Evolutionary conservation across 2,329 filamentous ascomycete genomes (phyloP).

Genomic region (Canariomyces notabilis): DNA sequence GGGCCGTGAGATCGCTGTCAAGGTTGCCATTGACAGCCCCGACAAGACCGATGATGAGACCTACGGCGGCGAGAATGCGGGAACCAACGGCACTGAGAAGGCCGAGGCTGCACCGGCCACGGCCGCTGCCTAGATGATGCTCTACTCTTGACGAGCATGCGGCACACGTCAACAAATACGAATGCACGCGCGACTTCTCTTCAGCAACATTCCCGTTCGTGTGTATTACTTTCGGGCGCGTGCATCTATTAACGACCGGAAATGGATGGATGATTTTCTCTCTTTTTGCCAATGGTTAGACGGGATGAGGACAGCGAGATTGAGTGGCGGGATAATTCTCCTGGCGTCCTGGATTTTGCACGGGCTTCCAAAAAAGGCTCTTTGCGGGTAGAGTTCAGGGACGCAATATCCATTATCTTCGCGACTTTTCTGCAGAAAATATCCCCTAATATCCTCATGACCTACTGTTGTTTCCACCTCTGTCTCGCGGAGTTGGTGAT

Average conservation of each 20-base stretch:
- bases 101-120: slow-evolving; percentile 22
- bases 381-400: slow-evolving; percentile 29
- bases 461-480: slow-evolving; percentile 27
- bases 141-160: slow-evolving; percentile 21
- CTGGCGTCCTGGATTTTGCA: slow-evolving; percentile 27
- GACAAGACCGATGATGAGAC: slow-evolving; percentile 91
- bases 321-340: slow-evolving; percentile 24
- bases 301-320: slow-evolving; percentile 17
- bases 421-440: slow-evolving; percentile 27
- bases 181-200: slow-evolving; percentile 24
- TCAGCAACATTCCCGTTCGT: slow-evolving; percentile 22
- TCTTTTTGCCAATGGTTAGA: slow-evolving; percentile 17
- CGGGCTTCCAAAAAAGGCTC: slow-evolving; percentile 21
- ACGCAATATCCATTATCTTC: slow-evolving; percentile 29
- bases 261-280: slow-evolving; percentile 24
- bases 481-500: slow-evolving; percentile 14
- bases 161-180: slow-evolving; percentile 21
- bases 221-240: slow-evolving; percentile 31
- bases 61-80: slow-evolving; percentile 44
- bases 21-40: slow-evolving; percentile 99
- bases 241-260: slow-evolving; percentile 32
- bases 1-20: slow-evolving; percentile 97
- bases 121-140: slow-evolving; percentile 26
- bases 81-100: slow-evolving; percentile 36
- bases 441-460: slow-evolving; percentile 27